Base-by-base conservation (phyloP, 1,284 basidiomycete genomes). In the Fomitiporia mediterranea region DNA sequence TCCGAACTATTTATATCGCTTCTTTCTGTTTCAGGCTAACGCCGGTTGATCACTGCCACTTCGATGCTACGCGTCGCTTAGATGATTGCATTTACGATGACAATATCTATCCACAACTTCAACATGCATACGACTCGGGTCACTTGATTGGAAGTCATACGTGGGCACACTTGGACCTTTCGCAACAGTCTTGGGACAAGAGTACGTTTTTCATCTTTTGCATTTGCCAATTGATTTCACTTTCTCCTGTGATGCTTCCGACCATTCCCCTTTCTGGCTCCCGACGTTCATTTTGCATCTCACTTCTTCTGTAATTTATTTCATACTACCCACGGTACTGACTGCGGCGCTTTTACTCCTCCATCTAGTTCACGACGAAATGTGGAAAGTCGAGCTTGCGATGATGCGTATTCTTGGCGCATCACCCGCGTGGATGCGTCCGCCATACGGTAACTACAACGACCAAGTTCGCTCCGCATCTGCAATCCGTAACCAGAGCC, bases 381-480 rank as follows among this genome's bases (percentile, higher is more conserved):
- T 81, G 65, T 71, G 66, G 63, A 67, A 68, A 39, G 70, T 78
- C 57, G 79, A 81, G 62, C 66, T 70, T 53, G 81, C 81, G 0
- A 69, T 82, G 50, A 65, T 71, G 60, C 72, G 72, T 60, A 82
- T 82, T 49, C 72, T 74, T 6, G 77, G 76, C 30, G 68, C 74
- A 30, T 69, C 68, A 49, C 77, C 78, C 2, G 72, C 73, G 1
- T 78, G 80, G 67, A 72, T 75, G 68, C 69, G 75, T 39, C 74
- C 74, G 1, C 72, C 72, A 4, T 83, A 75, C 66, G 80, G 81
- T 7, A 69, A 66, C 57, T 76, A 76, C 67, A 80, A 82, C 63
- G 67, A 80, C 61, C 65, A 70, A 4, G 78, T 79, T 4, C 68
- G 75, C 17, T 64, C 73, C 37, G 77, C 75, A 5, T 71, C 80